Percentiles rank a stretch among this genome's conserved stretches.
Evolutionary conservation across 202 grass and related monocot species (phyloP).

Genomic region (Digitaria exilis): DNA sequence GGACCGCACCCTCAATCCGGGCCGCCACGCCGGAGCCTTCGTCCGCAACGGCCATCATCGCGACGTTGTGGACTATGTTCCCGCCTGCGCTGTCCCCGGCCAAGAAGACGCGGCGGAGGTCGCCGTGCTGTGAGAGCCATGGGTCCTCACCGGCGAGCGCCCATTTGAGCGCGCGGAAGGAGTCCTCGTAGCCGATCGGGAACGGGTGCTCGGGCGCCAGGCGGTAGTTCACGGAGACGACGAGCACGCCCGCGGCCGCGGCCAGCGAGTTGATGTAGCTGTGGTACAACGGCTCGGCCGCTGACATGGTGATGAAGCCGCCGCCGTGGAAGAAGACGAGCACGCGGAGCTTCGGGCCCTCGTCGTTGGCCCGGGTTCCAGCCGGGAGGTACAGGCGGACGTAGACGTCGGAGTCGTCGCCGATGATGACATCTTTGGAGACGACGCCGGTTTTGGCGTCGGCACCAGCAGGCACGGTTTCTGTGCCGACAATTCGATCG

Average conservation of each 20-base stretch:
- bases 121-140: slow-evolving; percentile 48
- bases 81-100: slow-evolving; percentile 65
- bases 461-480: slow-evolving; percentile 5
- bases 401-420: slow-evolving; percentile 27
- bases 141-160: slow-evolving; percentile 25
- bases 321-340: slow-evolving; percentile 62
- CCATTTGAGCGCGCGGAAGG: slow-evolving; percentile 46
- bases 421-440: slow-evolving; percentile 61
- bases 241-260: slow-evolving; percentile 28
- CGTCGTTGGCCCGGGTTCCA: background rate
- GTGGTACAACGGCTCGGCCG: slow-evolving; percentile 40
- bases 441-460: slow-evolving; percentile 48
- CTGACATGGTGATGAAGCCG: slow-evolving; percentile 43
- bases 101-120: slow-evolving; percentile 53
- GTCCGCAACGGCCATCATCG: background rate
- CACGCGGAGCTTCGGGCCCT: slow-evolving; percentile 32
- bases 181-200: slow-evolving; percentile 51
- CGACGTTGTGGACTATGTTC: slow-evolving; percentile 54
- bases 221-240: slow-evolving; percentile 61
- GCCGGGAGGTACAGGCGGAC: slow-evolving; percentile 56
- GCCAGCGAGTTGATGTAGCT: slow-evolving; percentile 51
- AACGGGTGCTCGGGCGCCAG: slow-evolving; percentile 58
- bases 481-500: slow-evolving; percentile 43
- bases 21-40: slow-evolving; percentile 7
- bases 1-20: slow-evolving; percentile 39